phyloP scores from a whole-genome alignment of 2,329 filamentous ascomycete genomes.

The Aspergillus floridensis region DNA sequence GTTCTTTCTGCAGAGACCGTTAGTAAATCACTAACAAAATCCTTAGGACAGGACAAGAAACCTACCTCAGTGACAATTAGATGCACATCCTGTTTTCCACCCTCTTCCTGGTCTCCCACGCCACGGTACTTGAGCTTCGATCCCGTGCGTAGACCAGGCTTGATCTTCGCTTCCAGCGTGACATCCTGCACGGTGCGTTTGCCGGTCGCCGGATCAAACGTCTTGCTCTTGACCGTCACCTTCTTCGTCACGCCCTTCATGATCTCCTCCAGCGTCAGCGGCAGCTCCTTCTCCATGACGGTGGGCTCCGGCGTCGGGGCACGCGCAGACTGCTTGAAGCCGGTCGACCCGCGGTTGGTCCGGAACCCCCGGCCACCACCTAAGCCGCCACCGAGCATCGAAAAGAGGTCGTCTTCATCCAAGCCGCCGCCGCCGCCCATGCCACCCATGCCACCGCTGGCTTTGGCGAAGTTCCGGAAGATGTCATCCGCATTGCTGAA shows the following conservation, averaged over 20 bases:
- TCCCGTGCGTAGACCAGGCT: slow-evolving; percentile 90
- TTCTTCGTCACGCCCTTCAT: slow-evolving; percentile 88
- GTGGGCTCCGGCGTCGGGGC: slow-evolving; percentile 75
- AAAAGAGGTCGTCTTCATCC: slow-evolving; percentile 59
- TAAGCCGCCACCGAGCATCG: slow-evolving; percentile 44
- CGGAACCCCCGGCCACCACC: slow-evolving; percentile 46
- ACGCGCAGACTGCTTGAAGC: slow-evolving; percentile 33
- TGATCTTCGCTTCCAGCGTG: slow-evolving; percentile 91
- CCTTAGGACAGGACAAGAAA: slow-evolving; percentile 1
- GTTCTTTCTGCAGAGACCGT: slow-evolving; percentile 67
- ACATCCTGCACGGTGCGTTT: slow-evolving; percentile 86
- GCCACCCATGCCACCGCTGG: slow-evolving; percentile 50
- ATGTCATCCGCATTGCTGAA: slow-evolving; percentile 83
- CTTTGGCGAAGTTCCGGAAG: slow-evolving; percentile 78
- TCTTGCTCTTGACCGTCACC: slow-evolving; percentile 97
- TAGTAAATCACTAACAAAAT: slow-evolving; percentile 30
- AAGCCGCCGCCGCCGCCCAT: slow-evolving; percentile 41
- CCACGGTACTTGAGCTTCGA: slow-evolving; percentile 98
- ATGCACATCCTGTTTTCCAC: slow-evolving; percentile 90
- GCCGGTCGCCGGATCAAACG: slow-evolving; percentile 70
- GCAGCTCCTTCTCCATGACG: slow-evolving; percentile 80
- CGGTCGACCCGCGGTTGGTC: slow-evolving; percentile 26
- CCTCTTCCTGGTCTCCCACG: slow-evolving; percentile 96
- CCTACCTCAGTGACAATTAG: slow-evolving; percentile 92
- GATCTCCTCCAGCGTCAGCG: slow-evolving; percentile 81